Base-by-base conservation (phyloP, 129 eudicot genomes). In the Centella asiatica region DNA sequence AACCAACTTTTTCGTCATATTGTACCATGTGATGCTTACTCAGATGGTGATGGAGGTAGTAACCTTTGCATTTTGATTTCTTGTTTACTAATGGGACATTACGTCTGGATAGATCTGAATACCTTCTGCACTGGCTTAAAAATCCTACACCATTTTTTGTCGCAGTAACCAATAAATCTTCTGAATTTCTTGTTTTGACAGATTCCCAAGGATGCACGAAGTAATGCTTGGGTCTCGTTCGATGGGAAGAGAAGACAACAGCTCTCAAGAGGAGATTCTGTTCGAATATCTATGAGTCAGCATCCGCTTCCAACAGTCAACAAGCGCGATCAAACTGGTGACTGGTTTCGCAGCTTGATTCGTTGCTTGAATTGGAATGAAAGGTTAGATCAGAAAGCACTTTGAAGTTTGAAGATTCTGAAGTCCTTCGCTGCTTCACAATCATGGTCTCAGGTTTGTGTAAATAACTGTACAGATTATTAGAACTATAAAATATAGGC, bases 161-260 rank as follows among this genome's bases (percentile, higher is more conserved):
- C 19, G 2, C 36, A n/a, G 28, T 0, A 13, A 34, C 46, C 11
- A 19, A 40, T 57, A 57, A 39, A 24, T 15, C 14, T 61, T n/a
- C 37, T 20, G 3, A 42, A 22, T 9, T 50, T 5, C 23, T 48
- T 32, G 27, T 7, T 11, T 52, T 39, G 40, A 10, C 81, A 93
- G 99, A 87, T 93, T 67, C 99, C 99, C 7, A 86, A 85, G 36
- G 93, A 93, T 75, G 99, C 99, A 52, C 71, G 99, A 61, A 93
- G 99, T 72, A 93, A 88, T 60, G 99, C 99, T 29, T 93, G 99
- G 99, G 99, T 93, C 25, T 93, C 99, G 4, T 93, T 93, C 48
- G 99, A 93, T 75, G 99, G 99, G 56, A 93, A 93, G 87, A 87
- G 99, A 78, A 88, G 99, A 77, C 99, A 93, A 65, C 99, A 93